These are phyloP conservation scores for Epithele typhae DNA, from an alignment of 768 basidiomycete genomes.

Conservation along the genomic window DNA sequence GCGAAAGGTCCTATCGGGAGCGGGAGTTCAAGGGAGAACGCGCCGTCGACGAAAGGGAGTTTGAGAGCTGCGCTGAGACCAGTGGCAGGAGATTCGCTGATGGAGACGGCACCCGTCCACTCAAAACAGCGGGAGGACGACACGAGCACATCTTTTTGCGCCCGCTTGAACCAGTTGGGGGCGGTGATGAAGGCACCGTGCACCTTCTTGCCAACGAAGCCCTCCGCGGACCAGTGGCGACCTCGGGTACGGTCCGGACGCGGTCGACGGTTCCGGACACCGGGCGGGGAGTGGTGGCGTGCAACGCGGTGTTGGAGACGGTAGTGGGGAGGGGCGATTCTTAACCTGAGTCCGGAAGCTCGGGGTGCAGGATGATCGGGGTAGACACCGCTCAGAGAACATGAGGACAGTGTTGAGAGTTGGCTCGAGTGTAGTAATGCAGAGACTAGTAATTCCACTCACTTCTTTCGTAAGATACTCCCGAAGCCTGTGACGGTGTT, in stretches of 20 bases:
- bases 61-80: slow-evolving; percentile 41
- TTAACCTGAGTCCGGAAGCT: slow-evolving; percentile 67
- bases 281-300: slow-evolving; percentile 66
- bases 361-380: slow-evolving; percentile 41
- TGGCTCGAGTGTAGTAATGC: no score
- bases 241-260: slow-evolving; percentile 78
- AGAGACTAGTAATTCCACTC: slow-evolving; percentile 20
- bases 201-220: slow-evolving; percentile 47
- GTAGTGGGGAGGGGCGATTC: slow-evolving; percentile 59
- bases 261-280: slow-evolving; percentile 65
- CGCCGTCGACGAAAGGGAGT: slow-evolving; percentile 47
- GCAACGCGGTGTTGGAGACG: slow-evolving; percentile 53
- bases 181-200: slow-evolving; percentile 80
- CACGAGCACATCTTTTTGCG: slow-evolving; percentile 65
- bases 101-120: slow-evolving; percentile 72
- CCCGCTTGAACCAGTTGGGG: slow-evolving; percentile 68
- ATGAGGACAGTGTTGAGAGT: no score
- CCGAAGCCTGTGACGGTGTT: slow-evolving; percentile 98
- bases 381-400: slow-evolving; percentile 63
- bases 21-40: no score
- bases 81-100: slow-evolving; percentile 64
- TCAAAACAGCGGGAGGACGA: no score
- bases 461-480: slow-evolving; percentile 91
- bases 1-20: no score
- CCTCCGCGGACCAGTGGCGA: slow-evolving; percentile 78